Base-by-base conservation (phyloP, 1,284 basidiomycete species). In the Inonotus obliquus region DNA sequence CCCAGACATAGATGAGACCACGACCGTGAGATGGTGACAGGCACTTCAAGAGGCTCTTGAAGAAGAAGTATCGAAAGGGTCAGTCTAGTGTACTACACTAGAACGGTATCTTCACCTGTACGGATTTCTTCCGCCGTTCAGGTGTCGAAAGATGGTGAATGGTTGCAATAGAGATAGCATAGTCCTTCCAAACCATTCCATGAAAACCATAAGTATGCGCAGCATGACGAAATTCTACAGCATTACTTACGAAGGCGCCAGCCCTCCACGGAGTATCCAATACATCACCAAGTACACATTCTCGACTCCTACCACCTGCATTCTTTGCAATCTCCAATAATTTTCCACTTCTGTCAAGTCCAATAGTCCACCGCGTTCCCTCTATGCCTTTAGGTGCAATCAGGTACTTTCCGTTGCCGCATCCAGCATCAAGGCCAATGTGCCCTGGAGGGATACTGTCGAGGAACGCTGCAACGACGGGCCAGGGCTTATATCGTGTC, bases 401-500 rank as follows among this genome's bases (percentile, higher is more conserved):
- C 1, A 99, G 82, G 73, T 98, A 98, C 80, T 98, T 98, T 51
- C 97, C 97, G 67, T 99, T 99, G 0, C 97, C 97, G 19, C 94
- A 96, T 7, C 97, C 97, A 11, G 94, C 88, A 73, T 99, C 97
- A 14, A 98, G 82, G 4, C 97, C 96, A 23, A 98, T 75, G 72
- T 85, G 91, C 23, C 93, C 89, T 7, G 85, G 74, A 2, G 92
- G 86, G 1, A 98, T 72, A 17, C 81, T 82, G 4, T 81, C 78
- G 39, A 99, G 80, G 72, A 98, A 99, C 19, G 77, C 72, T 10
- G 89, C 82, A 53, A 98, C 92, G 63, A 98, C 85, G 0, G 96
- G 96, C 96, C 96, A 99, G 63, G 95, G 95, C 89, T 98, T 98
- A 79, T 98, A 96, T 39, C 96, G 82, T 4, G 96, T 98, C 17